These are phyloP conservation scores for Tricholoma flavovirens DNA, from an alignment of 768 basidiomycete genomes.

Conservation along the genomic window DNA sequence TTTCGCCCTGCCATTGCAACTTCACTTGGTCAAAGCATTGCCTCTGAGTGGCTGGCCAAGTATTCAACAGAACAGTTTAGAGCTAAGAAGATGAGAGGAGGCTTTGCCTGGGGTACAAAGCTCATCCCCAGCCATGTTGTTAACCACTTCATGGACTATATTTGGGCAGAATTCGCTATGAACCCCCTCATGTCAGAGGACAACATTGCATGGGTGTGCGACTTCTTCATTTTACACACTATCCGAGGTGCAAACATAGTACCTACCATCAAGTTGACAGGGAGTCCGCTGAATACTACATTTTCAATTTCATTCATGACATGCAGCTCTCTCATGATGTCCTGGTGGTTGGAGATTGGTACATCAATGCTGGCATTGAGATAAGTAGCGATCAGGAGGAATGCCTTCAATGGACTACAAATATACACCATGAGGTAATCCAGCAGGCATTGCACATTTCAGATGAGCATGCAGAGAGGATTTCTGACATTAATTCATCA, in stretches of 20 bases:
- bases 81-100: conserved; percentile 13
- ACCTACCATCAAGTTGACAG: conserved; percentile 7
- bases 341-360: conserved; percentile 11
- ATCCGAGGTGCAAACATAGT: conserved; percentile 22
- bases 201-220: conserved; percentile 11
- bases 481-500: not conserved
- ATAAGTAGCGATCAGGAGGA: conserved; percentile 3
- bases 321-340: not conserved
- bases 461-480: not conserved
- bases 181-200: not conserved
- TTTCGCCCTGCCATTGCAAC: conserved; percentile 18
- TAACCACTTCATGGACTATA: conserved; percentile 4
- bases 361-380: conserved; percentile 18
- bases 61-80: conserved; percentile 17
- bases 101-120: conserved; percentile 13
- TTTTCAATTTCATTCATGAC: not conserved
- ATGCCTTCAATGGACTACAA: conserved; percentile 14
- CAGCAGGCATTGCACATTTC: conserved; percentile 1
- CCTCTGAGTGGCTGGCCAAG: conserved; percentile 21
- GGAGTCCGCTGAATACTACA: not conserved
- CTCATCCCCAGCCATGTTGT: conserved; percentile 9
- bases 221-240: conserved; percentile 24
- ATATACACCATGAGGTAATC: not conserved
- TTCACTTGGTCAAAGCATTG: not conserved
- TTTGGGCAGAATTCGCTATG: conserved; percentile 9